These are phyloP conservation scores for Colletotrichum phormii DNA, from an alignment of 2,329 filamentous ascomycete genomes.

Conservation along the genomic window DNA sequence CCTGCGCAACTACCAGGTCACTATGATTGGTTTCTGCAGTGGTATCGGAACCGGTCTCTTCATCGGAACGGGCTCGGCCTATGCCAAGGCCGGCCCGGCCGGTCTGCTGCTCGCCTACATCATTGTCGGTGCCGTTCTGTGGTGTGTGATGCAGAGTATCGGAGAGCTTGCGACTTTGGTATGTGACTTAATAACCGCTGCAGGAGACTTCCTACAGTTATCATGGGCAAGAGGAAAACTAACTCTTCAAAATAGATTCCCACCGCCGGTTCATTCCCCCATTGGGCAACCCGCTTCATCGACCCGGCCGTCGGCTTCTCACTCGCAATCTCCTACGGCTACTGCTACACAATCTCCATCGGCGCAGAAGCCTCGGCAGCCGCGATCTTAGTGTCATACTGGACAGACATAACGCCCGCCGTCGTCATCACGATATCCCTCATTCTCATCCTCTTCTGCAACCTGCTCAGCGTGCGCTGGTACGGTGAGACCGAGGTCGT, in stretches of 20 bases:
- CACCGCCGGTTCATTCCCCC: constrained; percentile 39
- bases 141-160: constrained; percentile 58
- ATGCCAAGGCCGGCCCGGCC: constrained; percentile 54
- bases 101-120: constrained; percentile 56
- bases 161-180: constrained; percentile 54
- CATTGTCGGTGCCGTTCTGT: constrained; percentile 58
- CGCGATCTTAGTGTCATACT: constrained; percentile 55
- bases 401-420: constrained; percentile 54
- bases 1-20: constrained; percentile 53
- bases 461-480: constrained; percentile 54
- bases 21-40: constrained; percentile 63
- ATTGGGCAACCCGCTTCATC: constrained; percentile 50
- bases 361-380: constrained; percentile 56
- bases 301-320: constrained; percentile 55
- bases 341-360: constrained; percentile 56
- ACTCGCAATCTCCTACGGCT: constrained; percentile 60
- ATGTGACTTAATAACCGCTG: constrained; percentile 48
- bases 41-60: constrained; percentile 61
- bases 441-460: constrained; percentile 51
- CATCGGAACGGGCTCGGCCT: constrained; percentile 56
- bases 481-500: constrained; percentile 60
- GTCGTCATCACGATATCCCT: constrained; percentile 58
- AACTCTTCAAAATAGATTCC: constrained; percentile 22
- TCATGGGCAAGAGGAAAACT: constrained; percentile 40
- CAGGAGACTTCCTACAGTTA: constrained; percentile 50